A percentile compares a stretch with the other conserved stretches of the same genome.
These are phyloP conservation scores for Amanita phalloides DNA, from an alignment of 768 basidiomycete species.

Conservation along the genomic window DNA sequence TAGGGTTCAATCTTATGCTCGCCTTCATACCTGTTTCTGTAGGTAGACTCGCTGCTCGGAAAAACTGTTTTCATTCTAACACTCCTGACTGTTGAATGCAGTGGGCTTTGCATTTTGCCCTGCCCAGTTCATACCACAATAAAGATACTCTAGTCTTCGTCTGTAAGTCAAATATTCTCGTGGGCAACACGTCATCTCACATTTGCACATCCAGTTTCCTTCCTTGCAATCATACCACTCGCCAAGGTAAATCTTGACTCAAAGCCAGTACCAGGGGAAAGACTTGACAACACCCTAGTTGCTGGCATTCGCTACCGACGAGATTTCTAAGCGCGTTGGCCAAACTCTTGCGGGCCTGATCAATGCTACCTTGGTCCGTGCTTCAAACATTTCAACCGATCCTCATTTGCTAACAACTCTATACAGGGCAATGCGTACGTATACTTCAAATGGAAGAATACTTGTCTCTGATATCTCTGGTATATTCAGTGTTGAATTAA, in stretches of 20 bases:
- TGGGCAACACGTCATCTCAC: not conserved
- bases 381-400: not conserved
- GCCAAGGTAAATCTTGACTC: slow-evolving; percentile 43
- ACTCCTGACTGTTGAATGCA: slow-evolving; percentile 14
- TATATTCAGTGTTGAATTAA: slow-evolving; percentile 47
- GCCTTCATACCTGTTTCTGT: slow-evolving; percentile 2
- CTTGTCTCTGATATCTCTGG: slow-evolving; percentile 11
- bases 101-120: slow-evolving; percentile 66
- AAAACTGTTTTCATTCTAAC: too few species aligned
- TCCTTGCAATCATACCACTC: slow-evolving; percentile 76
- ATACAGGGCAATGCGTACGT: slow-evolving; percentile 40
- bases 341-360: slow-evolving; percentile 76
- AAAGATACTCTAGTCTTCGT: slow-evolving; percentile 60
- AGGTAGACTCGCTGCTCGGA: not conserved
- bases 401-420: slow-evolving; percentile 1
- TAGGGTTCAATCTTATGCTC: slow-evolving; percentile 52
- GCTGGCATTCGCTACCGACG: slow-evolving; percentile 79
- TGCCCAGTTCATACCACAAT: slow-evolving; percentile 22
- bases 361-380: slow-evolving; percentile 70
- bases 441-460: slow-evolving; percentile 8
- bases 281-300: slow-evolving; percentile 27
- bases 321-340: slow-evolving; percentile 72
- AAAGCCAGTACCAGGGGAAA: not conserved
- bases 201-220: slow-evolving; percentile 38
- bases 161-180: slow-evolving; percentile 34